Conservation (phyloP, 2,329 filamentous ascomycete species). For the Zasmidium citrigriseum region DNA sequence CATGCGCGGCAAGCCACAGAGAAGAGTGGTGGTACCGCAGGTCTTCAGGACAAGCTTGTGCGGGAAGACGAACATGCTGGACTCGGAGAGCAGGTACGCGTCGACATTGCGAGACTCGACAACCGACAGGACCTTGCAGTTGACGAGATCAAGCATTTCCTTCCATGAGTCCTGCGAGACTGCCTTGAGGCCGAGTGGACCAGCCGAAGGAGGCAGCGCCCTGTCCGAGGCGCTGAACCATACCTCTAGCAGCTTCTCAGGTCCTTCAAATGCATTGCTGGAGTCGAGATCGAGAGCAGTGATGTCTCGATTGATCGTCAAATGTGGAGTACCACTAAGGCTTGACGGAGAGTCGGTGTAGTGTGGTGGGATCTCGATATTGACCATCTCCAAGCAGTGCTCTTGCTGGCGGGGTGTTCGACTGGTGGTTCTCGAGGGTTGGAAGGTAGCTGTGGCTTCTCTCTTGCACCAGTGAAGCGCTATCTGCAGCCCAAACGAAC, state of each 20-base stretch:
- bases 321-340: constrained; percentile 75
- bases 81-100: constrained; percentile 95
- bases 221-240: constrained; percentile 88
- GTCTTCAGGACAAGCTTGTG: constrained; percentile 99
- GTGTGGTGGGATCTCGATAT: constrained; percentile 74
- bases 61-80: constrained; percentile 99
- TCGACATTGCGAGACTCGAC: constrained; percentile 92
- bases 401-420: not conserved
- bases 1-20: constrained; percentile 85
- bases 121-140: constrained; percentile 96
- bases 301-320: constrained; percentile 96
- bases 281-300: constrained; percentile 85
- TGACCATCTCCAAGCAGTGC: constrained; percentile 71
- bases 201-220: constrained; percentile 68
- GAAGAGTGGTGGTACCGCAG: constrained; percentile 91
- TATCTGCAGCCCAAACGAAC: constrained; percentile 98
- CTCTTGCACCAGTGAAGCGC: constrained; percentile 76
- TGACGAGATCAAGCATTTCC: constrained; percentile 94
- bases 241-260: constrained; percentile 96
- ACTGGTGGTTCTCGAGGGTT: too few relatives aligned
- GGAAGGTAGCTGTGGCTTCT: too few relatives aligned
- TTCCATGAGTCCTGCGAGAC: constrained; percentile 87
- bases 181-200: constrained; percentile 78
- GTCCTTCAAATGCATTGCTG: constrained; percentile 94
- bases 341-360: constrained; percentile 76